Conservation (phyloP, 257 asterid genomes). For the Solanum bukasovii region DNA sequence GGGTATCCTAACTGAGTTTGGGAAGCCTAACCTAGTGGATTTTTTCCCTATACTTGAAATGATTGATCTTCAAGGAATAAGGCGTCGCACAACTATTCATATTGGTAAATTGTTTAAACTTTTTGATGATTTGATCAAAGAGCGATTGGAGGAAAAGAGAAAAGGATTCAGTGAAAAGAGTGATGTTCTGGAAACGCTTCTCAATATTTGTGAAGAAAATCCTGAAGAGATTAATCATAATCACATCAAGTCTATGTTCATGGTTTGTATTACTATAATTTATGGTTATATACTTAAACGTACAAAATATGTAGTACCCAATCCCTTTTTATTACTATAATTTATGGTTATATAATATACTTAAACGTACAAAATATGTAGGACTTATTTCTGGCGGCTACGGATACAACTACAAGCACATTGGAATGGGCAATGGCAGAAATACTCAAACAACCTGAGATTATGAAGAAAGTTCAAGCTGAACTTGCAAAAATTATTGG, state of each 20-base stretch:
- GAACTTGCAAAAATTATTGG: too few relatives aligned
- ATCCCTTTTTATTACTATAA: too few relatives aligned
- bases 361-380: too few relatives aligned
- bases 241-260: background rate
- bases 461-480: too few relatives aligned
- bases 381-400: too few relatives aligned
- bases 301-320: too few relatives aligned
- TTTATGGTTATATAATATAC: too few relatives aligned
- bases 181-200: background rate
- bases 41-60: background rate
- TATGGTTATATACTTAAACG: too few relatives aligned
- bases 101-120: background rate
- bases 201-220: background rate
- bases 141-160: background rate
- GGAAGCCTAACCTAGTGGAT: background rate
- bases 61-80: background rate
- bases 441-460: too few relatives aligned
- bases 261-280: background rate
- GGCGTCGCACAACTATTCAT: background rate
- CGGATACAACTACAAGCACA: too few relatives aligned
- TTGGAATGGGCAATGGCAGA: too few relatives aligned
- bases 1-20: background rate
- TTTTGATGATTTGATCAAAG: background rate
- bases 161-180: background rate
- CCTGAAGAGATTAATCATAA: background rate